phyloP scores from a whole-genome alignment of 179 eudicot genomes.

The Corrigiola litoralis region DNA sequence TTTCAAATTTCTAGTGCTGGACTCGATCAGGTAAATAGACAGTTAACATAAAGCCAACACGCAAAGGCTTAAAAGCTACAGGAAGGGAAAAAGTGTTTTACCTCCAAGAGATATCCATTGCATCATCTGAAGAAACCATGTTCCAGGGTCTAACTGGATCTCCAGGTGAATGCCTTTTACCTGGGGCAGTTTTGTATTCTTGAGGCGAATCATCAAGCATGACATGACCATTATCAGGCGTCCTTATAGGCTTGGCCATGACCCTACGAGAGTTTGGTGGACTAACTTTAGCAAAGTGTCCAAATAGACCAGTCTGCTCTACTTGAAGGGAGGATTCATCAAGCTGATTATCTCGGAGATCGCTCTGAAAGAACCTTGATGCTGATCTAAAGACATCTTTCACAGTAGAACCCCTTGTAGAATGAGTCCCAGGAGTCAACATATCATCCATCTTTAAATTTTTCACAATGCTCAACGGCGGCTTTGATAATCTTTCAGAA shows the following conservation, averaged over 20 bases:
- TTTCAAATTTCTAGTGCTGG: neutral
- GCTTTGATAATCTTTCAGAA: slow-evolving; percentile 30
- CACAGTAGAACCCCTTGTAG: slow-evolving; percentile 24
- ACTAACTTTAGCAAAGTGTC: slow-evolving; percentile 29
- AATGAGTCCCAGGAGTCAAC: slow-evolving; percentile 26
- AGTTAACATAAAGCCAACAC: neutral
- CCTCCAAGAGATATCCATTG: slow-evolving; percentile 79
- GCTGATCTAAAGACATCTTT: slow-evolving; percentile 47
- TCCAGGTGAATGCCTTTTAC: slow-evolving; percentile 37
- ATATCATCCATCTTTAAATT: slow-evolving; percentile 39
- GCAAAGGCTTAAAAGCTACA: neutral
- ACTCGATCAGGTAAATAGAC: neutral
- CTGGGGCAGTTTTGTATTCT: slow-evolving; percentile 26
- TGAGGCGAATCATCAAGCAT: slow-evolving; percentile 36
- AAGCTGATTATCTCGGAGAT: slow-evolving; percentile 29
- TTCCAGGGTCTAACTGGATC: slow-evolving; percentile 29
- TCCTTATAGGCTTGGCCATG: slow-evolving; percentile 40
- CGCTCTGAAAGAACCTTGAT: slow-evolving; percentile 37
- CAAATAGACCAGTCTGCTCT: slow-evolving; percentile 36
- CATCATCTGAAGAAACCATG: slow-evolving; percentile 33
- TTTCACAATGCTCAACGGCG: slow-evolving; percentile 29
- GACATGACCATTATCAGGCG: slow-evolving; percentile 30
- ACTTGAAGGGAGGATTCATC: slow-evolving; percentile 34
- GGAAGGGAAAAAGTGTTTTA: slow-evolving; percentile 15
- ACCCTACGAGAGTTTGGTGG: slow-evolving; percentile 42